Evolutionary conservation across 2,329 filamentous ascomycete genomes (phyloP).

Genomic region (Fusarium sp.): DNA sequence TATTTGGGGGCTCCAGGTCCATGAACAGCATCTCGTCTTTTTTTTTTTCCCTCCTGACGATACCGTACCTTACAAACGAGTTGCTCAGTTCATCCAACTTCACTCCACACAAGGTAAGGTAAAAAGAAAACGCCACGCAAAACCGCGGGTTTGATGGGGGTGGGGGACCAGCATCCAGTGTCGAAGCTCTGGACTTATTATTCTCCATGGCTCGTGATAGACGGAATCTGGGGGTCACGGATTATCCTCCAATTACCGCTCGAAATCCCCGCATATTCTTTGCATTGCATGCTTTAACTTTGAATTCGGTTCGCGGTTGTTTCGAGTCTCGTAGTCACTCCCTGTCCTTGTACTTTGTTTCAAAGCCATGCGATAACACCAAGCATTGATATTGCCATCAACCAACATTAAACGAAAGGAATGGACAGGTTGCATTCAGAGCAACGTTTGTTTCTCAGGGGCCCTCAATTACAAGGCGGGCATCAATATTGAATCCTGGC

Average conservation of each 20-base stretch:
- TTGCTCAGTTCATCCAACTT: slow-evolving; percentile 3
- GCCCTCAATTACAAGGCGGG: slow-evolving; percentile 5
- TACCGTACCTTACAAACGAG: slow-evolving; percentile 13
- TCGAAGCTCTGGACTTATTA: slow-evolving; percentile 43
- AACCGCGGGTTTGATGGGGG: slow-evolving; percentile 34
- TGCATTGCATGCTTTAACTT: slow-evolving; percentile 21
- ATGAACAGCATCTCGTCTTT: slow-evolving; percentile 29
- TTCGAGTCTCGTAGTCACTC: slow-evolving; percentile 33
- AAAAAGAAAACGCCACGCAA: slow-evolving; percentile 23
- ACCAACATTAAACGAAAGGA: slow-evolving; percentile 1
- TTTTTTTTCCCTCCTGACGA: slow-evolving; percentile 1
- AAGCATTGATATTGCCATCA: slow-evolving; percentile 24
- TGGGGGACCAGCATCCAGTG: slow-evolving; percentile 14
- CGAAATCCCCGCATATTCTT: slow-evolving; percentile 37
- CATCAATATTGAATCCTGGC: slow-evolving; percentile 16
- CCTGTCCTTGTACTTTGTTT: slow-evolving; percentile 45
- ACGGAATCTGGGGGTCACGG: slow-evolving; percentile 21
- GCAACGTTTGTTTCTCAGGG: slow-evolving; percentile 13
- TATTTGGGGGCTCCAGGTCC: slow-evolving; percentile 38
- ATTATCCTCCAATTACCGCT: slow-evolving; percentile 46
- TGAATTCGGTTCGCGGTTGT: slow-evolving; percentile 42
- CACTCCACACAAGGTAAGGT: slow-evolving; percentile 9
- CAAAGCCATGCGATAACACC: slow-evolving; percentile 45
- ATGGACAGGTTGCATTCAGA: slow-evolving; percentile 25
- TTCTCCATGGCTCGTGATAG: slow-evolving; percentile 49